Evolutionary conservation across 2,329 filamentous ascomycete species (phyloP), one percentile per base, ranked within the genome.

Genomic region (Colletotrichum falcatum): DNA sequence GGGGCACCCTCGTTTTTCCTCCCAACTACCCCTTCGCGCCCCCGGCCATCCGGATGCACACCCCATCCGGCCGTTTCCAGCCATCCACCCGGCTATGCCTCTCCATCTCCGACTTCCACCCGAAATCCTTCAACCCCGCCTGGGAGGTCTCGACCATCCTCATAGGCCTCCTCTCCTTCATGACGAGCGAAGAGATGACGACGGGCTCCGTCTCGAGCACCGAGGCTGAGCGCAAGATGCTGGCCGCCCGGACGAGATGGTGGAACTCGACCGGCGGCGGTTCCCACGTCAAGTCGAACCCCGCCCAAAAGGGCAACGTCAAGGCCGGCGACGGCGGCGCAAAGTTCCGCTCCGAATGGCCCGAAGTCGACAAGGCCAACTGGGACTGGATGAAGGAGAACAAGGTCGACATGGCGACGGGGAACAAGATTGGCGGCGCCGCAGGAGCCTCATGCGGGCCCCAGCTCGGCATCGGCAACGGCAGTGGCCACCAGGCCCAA

Each of bases 141-240:
- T 99, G 96, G 96, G 95, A 97, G 78, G 96, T 99, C 9, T 95
- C 92, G 65, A 99, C 96, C 0, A 99, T 99, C 74, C 85, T 99
- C 20, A 97, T 97, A 65, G 96, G 96, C 12, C 88, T 99, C 35
- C 85, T 98, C 73, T 97, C 93, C 48, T 99, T 99, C 82, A 99
- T 99, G 96, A 98, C 95, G 2, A 94, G 93, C 74, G 95, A 99
- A 78, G 96, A 99, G 84, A 98, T 98, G 92, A 99, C 96, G 0
- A 98, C 96, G 0, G 96, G 96, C 2, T 95, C 92, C 37, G 89
- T 99, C 37, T 91, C 91, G 7, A 93, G 91, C 23, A 92, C 89
- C 0, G 89, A 93, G 60, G 85, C 88, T 4, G 95, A 98, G 84
- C 89, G 95, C 72, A 92, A 90, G 79, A 88, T 91, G 76, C 89